phyloP scores from a whole-genome alignment of 1,139 yeast genomes.

The Lodderomyces oxycetoniae region DNA sequence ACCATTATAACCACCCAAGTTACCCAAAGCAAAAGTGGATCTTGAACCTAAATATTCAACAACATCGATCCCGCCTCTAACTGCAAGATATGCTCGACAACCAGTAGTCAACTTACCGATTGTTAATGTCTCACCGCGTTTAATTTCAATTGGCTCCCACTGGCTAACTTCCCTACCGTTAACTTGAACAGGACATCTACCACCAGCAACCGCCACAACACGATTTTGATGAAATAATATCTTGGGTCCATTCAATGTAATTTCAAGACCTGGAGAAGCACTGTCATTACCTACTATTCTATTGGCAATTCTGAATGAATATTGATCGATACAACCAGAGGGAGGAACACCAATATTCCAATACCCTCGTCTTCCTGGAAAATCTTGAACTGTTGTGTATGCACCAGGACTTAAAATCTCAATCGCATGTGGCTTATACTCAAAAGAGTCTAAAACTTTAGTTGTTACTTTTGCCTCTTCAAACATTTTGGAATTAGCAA shows the following conservation, averaged over 20 bases:
- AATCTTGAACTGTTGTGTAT: conserved; percentile 92
- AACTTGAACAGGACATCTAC: conserved; percentile 59
- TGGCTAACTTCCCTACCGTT: conserved; percentile 52
- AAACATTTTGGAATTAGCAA: conserved; percentile 82
- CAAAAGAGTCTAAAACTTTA: conserved; percentile 78
- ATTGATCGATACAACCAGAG: conserved; percentile 96
- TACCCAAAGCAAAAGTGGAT: conserved; percentile 92
- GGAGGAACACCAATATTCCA: conserved; percentile 97
- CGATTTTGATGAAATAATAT: conserved; percentile 77
- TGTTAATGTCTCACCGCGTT: conserved; percentile 70
- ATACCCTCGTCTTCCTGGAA: conserved; percentile 84
- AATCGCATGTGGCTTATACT: conserved; percentile 75
- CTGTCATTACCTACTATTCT: conserved; percentile 81
- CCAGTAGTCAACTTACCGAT: conserved; percentile 79
- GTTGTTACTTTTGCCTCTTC: conserved; percentile 80
- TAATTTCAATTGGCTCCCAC: conserved; percentile 67
- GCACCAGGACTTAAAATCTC: conserved; percentile 88
- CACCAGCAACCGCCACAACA: conserved; percentile 82
- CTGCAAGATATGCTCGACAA: conserved; percentile 84
- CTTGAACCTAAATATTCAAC: conserved; percentile 94
- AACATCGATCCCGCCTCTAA: conserved; percentile 91
- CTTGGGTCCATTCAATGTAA: conserved; percentile 84
- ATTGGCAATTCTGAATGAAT: conserved; percentile 84
- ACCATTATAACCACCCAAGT: conserved; percentile 93
- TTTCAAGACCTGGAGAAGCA: conserved; percentile 83